Evolutionary conservation across 1,284 basidiomycete species (phyloP).

Genomic region (Lentinula novae-zelandiae): DNA sequence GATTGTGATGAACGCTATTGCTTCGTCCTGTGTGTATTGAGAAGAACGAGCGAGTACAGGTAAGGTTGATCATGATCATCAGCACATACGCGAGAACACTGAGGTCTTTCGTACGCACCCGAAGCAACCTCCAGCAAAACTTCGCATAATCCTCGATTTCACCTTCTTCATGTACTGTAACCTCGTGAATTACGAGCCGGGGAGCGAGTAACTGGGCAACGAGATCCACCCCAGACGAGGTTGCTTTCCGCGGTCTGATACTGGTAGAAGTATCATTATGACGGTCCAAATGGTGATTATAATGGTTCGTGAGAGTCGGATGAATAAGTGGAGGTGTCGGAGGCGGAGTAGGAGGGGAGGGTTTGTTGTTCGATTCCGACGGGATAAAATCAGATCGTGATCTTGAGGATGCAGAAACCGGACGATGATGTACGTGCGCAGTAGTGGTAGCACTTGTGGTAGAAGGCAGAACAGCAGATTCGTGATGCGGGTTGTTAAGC

Average conservation of each 20-base stretch:
- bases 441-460: background rate
- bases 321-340: constrained; percentile 24
- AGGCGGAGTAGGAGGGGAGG: background rate
- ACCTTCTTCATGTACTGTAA: constrained; percentile 66
- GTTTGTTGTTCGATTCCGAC: background rate
- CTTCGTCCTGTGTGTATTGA: constrained; percentile 51
- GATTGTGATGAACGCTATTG: constrained; percentile 75
- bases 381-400: background rate
- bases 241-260: constrained; percentile 22
- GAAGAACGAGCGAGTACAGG: no score
- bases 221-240: constrained; percentile 52
- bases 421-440: background rate
- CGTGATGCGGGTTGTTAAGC: no score
- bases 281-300: background rate
- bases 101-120: constrained; percentile 35
- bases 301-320: background rate
- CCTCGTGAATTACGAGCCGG: constrained; percentile 67
- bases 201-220: constrained; percentile 65
- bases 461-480: background rate
- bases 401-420: background rate
- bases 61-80: no score
- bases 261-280: background rate
- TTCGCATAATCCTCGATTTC: constrained; percentile 61
- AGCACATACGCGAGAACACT: no score
- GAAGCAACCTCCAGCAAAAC: constrained; percentile 62